Conservation (phyloP, 2,329 filamentous ascomycete genomes). For the Pyrenophora seminiperda region DNA sequence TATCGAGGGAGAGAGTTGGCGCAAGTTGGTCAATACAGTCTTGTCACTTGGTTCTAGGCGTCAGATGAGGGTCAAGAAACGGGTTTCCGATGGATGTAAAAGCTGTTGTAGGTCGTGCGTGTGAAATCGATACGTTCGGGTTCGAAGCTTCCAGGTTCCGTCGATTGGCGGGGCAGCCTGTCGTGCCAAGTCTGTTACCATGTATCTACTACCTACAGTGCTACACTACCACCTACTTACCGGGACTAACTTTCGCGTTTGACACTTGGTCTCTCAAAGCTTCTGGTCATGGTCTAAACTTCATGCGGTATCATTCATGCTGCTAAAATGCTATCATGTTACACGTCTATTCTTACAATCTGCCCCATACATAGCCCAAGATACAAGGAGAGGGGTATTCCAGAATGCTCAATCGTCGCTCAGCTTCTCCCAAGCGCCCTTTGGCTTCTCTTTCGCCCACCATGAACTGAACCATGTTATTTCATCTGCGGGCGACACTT, state of each 20-base stretch:
- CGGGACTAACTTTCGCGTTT: not conserved
- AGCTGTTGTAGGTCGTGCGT: conserved; percentile 9
- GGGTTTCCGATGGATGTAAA: conserved; percentile 5
- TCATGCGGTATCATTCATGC: conserved; percentile 22
- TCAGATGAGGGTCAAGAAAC: not conserved
- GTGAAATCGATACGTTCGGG: conserved; percentile 13
- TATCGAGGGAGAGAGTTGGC: conserved; percentile 4
- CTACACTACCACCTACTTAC: too few relatives aligned
- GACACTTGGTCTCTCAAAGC: not conserved
- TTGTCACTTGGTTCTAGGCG: not conserved
- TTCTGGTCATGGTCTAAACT: not conserved
- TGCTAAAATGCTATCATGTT: conserved; percentile 28
- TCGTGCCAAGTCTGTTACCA: conserved; percentile 19
- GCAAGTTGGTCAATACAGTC: not conserved
- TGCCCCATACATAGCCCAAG: conserved; percentile 25
- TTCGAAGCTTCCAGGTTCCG: conserved; percentile 34
- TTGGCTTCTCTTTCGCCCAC: conserved; percentile 43
- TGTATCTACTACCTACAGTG: not conserved
- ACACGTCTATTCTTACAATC: conserved; percentile 38
- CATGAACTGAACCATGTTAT: conserved; percentile 37
- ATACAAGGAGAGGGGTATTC: conserved; percentile 28
- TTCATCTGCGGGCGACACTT: conserved; percentile 19
- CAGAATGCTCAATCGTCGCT: conserved; percentile 31
- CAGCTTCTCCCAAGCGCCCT: conserved; percentile 41
- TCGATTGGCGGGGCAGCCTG: conserved; percentile 23